Evolutionary conservation across 768 basidiomycete species (phyloP).

Genomic region (Boletus coccyginus): DNA sequence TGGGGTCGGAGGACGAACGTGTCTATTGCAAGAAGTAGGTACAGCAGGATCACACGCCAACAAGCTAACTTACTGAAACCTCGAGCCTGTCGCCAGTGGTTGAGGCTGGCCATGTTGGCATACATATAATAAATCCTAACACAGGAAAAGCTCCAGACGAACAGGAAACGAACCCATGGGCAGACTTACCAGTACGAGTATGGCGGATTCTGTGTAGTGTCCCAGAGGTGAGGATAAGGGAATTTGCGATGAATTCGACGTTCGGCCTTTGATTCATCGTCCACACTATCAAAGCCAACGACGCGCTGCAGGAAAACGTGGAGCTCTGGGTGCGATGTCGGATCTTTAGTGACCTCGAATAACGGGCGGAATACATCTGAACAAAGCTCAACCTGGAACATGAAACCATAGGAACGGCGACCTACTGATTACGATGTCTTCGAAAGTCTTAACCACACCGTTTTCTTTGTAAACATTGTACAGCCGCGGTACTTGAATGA

Average conservation of each 20-base stretch:
- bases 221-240: conserved; percentile 89
- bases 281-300: conserved; percentile 96
- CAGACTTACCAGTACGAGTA: conserved; percentile 86
- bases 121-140: conserved; percentile 95
- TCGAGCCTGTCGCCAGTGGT: conserved; percentile 82
- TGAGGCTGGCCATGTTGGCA: conserved; percentile 92
- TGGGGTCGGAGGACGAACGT: conserved; percentile 98
- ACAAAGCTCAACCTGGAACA: neutral
- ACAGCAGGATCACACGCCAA: conserved; percentile 1
- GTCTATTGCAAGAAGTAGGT: conserved; percentile 44
- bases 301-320: conserved; percentile 95
- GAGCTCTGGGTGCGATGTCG: conserved; percentile 84
- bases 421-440: conserved; percentile 88
- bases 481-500: conserved; percentile 91
- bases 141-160: neutral
- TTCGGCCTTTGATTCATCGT: conserved; percentile 95
- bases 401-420: conserved; percentile 8
- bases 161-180: neutral
- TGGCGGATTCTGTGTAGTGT: conserved; percentile 85
- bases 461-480: conserved; percentile 95
- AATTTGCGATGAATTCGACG: conserved; percentile 90
- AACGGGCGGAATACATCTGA: conserved; percentile 89
- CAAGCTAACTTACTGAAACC: conserved; percentile 79
- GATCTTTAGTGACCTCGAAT: conserved; percentile 95
- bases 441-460: conserved; percentile 80